A percentile compares a stretch with the other conserved stretches of the same genome.
phyloP scores from a whole-genome alignment of 176 grass and related monocot species.

The Oryza meyeriana region DNA sequence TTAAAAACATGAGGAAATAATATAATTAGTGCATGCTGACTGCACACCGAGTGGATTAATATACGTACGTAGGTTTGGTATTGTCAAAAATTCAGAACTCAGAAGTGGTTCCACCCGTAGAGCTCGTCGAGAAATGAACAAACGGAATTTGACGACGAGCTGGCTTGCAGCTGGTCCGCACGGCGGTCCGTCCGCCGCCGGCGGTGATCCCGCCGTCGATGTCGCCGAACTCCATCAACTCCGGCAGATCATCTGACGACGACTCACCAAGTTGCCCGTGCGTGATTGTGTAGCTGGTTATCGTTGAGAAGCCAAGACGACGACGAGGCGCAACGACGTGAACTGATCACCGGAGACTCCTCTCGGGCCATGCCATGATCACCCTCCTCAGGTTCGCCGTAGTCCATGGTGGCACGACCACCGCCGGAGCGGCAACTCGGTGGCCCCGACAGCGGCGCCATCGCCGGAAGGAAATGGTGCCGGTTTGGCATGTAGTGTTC shows the following conservation, averaged over 20 bases:
- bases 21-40: not conserved
- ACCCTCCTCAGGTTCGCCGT: not conserved
- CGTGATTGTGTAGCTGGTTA: not conserved
- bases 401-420: too few relatives aligned
- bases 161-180: not conserved
- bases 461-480: not conserved
- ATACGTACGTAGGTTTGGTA: not conserved
- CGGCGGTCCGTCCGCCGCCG: not conserved
- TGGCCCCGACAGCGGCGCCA: not conserved
- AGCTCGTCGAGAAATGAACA: not conserved
- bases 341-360: not conserved
- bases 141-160: not conserved
- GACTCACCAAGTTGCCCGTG: not conserved
- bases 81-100: not conserved
- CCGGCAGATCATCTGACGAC: conserved; percentile 1
- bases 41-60: not conserved
- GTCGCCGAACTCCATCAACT: not conserved
- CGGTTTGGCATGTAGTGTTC: not conserved
- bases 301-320: not conserved
- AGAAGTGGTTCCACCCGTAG: conserved; percentile 13
- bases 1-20: too few relatives aligned
- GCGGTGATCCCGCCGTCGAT: not conserved
- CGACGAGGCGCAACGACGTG: not conserved
- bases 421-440: not conserved
- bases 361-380: not conserved